Conservation (phyloP, 2,329 filamentous ascomycete species). For the Pestalotiopsis sp. region DNA sequence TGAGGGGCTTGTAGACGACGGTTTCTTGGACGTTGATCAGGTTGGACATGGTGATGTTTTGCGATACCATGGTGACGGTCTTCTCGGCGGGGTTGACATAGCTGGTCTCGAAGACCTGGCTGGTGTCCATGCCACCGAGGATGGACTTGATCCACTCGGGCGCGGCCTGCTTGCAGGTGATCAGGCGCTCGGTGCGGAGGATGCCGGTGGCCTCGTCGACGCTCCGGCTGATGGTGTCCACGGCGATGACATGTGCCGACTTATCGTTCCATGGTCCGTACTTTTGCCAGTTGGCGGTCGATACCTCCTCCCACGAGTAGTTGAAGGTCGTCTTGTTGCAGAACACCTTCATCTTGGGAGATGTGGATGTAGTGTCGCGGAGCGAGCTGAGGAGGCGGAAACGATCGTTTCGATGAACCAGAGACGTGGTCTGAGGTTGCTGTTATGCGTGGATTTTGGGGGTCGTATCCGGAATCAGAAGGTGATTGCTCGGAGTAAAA, state of each 20-base stretch:
- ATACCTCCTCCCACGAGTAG: conserved; percentile 99
- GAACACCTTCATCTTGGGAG: conserved; percentile 86
- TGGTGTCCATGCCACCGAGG: conserved; percentile 78
- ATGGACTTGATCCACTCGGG: conserved; percentile 82
- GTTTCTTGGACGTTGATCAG: conserved; percentile 92
- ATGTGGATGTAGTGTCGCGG: background rate
- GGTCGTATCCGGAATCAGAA: background rate
- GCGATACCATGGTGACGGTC: conserved; percentile 94
- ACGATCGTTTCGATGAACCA: background rate
- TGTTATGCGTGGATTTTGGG: background rate
- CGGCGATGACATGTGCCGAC: conserved; percentile 93
- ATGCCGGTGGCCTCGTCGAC: conserved; percentile 61
- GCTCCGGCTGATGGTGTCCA: conserved; percentile 82
- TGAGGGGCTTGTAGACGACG: conserved; percentile 75
- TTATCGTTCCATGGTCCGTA: conserved; percentile 99
- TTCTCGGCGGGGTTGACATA: conserved; percentile 85
- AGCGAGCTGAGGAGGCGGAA: background rate
- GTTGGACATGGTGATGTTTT: conserved; percentile 92
- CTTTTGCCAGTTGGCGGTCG: conserved; percentile 96
- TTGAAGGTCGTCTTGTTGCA: conserved; percentile 87
- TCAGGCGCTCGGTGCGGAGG: conserved; percentile 63
- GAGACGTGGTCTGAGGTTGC: background rate
- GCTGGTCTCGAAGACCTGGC: conserved; percentile 91
- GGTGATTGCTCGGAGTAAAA: background rate
- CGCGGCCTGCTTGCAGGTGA: conserved; percentile 64